A percentile compares a stretch with the other conserved stretches of the same genome.
phyloP scores from a whole-genome alignment of 192 early-diverging fungal genomes.

The Gigaspora rosea region DNA sequence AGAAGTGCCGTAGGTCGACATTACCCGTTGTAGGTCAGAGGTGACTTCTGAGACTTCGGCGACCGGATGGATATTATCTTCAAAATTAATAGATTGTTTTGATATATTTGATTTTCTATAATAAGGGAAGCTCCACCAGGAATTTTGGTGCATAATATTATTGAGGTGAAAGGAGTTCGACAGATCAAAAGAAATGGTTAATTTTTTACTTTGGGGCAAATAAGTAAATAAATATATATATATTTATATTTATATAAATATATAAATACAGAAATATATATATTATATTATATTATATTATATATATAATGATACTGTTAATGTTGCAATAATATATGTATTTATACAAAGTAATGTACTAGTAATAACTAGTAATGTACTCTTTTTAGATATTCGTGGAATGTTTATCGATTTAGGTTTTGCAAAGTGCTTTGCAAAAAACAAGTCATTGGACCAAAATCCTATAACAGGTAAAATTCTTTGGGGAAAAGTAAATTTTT shows the following conservation, averaged over 20 bases:
- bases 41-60: not conserved
- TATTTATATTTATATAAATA: too few relatives aligned
- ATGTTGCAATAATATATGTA: too few relatives aligned
- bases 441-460: not conserved
- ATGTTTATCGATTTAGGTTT: not conserved
- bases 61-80: not conserved
- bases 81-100: not conserved
- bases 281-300: too few relatives aligned
- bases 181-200: not conserved
- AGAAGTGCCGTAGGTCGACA: not conserved
- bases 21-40: not conserved
- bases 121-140: not conserved
- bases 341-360: too few relatives aligned
- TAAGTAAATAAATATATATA: not conserved
- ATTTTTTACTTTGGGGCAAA: not conserved
- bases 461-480: not conserved
- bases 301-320: too few relatives aligned
- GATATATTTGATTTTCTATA: not conserved
- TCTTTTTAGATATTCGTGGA: not conserved
- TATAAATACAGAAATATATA: too few relatives aligned
- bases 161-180: not conserved
- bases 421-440: not conserved
- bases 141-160: not conserved
- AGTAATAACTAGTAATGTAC: not conserved
- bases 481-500: not conserved